A percentile compares a stretch with the other conserved stretches of the same genome.
Evolutionary conservation across 176 grass and related monocot genomes (phyloP).

Genomic region (Oryza brachyantha): DNA sequence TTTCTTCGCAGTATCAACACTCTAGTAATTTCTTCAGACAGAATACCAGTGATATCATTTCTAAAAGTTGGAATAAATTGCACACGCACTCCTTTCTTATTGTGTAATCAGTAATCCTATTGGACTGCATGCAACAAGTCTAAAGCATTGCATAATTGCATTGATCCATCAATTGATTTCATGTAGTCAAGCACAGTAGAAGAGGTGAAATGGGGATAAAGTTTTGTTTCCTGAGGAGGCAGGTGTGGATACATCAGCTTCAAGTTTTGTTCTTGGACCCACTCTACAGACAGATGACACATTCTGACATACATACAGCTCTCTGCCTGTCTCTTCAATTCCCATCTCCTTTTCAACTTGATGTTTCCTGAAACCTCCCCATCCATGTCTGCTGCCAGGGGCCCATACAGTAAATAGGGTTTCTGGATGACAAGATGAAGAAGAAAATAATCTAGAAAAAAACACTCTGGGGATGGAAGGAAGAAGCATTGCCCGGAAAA

Average conservation of each 20-base stretch:
- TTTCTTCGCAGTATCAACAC: not conserved
- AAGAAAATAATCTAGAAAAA: not conserved
- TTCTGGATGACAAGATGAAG: conserved; percentile 44
- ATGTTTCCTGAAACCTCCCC: conserved; percentile 59
- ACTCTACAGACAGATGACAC: conserved; percentile 37
- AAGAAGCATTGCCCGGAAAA: conserved; percentile 52
- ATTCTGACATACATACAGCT: conserved; percentile 40
- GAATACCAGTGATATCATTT: not conserved
- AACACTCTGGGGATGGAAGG: conserved; percentile 29
- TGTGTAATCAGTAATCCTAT: conserved; percentile 19
- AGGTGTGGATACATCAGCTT: conserved; percentile 50
- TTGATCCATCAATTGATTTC: conserved; percentile 19
- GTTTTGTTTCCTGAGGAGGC: conserved; percentile 42
- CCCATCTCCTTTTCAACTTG: conserved; percentile 24
- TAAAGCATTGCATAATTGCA: conserved; percentile 31
- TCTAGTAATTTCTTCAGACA: not conserved
- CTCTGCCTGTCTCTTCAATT: conserved; percentile 17
- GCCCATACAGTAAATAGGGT: conserved; percentile 40
- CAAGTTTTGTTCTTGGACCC: conserved; percentile 39
- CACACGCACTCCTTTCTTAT: not conserved
- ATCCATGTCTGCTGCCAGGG: conserved; percentile 41
- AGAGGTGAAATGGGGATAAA: conserved; percentile 24
- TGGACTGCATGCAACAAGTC: not conserved
- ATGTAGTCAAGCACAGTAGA: conserved; percentile 23
- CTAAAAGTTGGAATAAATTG: conserved; percentile 21